Evolutionary conservation across 805 yeast species (phyloP), one percentile per base, ranked within the genome.

Genomic region (Saturnispora galanensis): DNA sequence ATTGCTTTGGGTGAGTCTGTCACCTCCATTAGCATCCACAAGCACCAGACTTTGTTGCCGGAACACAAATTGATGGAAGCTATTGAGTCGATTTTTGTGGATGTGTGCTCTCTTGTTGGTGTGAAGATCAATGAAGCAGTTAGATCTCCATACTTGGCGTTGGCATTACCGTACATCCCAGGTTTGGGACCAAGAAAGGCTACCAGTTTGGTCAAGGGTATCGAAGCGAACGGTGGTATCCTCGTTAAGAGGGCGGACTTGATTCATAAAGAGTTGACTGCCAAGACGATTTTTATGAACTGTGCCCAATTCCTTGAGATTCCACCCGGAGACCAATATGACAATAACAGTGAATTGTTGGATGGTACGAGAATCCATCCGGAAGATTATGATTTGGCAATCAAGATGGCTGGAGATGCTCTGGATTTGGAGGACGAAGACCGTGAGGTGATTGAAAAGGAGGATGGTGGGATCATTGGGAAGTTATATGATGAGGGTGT

Each of bases 371-470:
- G 98, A 66, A 88, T 93, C 39, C 99, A 93, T 56, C 97, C 97
- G 7, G 97, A 93, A 64, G 99, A 93, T 65, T 93, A 93, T 61
- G 95, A 86, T 51, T 71, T 93, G 53, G 97, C 97, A 3, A 77
- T 93, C 41, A 93, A 93, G 62, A 93, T 93, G 89, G 97, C 97
- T 7, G 93, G 96, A 1, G 98, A 93, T 68, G 97, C 98, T 2
- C 72, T 93, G 52, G 98, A 90, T 60, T 74, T 89, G 51, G 96
- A 88, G 55, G 98, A 94, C 56, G 97, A 90, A 62, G 96, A 88
- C 52, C 86, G 57, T 39, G 58, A 54, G 31, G 65, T 57, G 38
- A 94, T 87, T 58, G 97, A 93, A 59, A 89, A 82, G 46, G 73
- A 70, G 41, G 82, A 79, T 49, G 84, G 82, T 48, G 93, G 89